Base-by-base conservation (phyloP, 306 rosid genomes). In the Senna siamea region DNA sequence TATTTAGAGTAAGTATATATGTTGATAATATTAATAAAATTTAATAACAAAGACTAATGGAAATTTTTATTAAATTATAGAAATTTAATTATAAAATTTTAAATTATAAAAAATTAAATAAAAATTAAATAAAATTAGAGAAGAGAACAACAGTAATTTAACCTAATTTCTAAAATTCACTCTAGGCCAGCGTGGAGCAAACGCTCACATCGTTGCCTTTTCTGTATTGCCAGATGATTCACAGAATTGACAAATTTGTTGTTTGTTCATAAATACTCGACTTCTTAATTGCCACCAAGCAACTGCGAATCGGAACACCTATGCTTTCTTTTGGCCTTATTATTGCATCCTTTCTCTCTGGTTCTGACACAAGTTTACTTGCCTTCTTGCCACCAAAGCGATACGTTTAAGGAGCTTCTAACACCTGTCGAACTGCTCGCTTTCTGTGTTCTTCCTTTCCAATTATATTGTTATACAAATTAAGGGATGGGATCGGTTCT, bases 401-500 rank as follows among this genome's bases (percentile, higher is more conserved):
- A 15, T 14, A n/a, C 38, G 54, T 65, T 43, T 17, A 13, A 44
- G 56, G 37, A 35, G 63, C 38, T 70, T 79, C 46, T 67, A 22
- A 70, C 83, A 78, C 80, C 22, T 82, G 71, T 50, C 78, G 0
- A n/a, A 50, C 59, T 59, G 35, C 51, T 59, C 70, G 0, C 40
- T 41, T 75, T 32, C 56, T 51, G 8, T 19, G 18, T 73, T 73
- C 47, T 6, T 57, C 38, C n/a, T 35, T 28, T 53, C 14, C 37
- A 14, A 7, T 15, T 32, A 11, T 30, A 58, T 11, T 30, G 28
- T 52, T 7, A 22, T 7, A 41, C 18, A 46, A 5, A 50, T 23
- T 13, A 40, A 19, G 34, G 35, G 70, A 83, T 83, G 87, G 87
- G 87, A 2, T 76, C 81, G 52, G 1, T 56, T 23, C 0, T 66